Evolutionary conservation across 2,329 filamentous ascomycete species (phyloP).

Genomic region (Pseudocercospora macadamiae): DNA sequence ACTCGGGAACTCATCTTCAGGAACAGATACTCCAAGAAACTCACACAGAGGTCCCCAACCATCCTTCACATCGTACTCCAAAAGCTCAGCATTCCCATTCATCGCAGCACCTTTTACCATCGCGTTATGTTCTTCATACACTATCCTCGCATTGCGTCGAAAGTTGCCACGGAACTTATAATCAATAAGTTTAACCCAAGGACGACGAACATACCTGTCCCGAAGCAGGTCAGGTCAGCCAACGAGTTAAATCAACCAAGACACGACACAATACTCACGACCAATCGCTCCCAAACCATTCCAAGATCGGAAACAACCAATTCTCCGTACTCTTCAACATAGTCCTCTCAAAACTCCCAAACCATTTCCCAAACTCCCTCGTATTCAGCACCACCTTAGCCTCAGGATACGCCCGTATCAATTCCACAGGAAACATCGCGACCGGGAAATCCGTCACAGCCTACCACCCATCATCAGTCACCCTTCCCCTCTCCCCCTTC

Average conservation of each 20-base stretch:
- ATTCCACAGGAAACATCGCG: neutral
- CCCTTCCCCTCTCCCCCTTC: too few relatives aligned
- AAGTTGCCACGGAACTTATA: neutral
- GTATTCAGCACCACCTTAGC: neutral
- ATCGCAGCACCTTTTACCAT: neutral
- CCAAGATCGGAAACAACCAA: neutral
- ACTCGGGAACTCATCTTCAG: neutral
- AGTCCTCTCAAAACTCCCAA: neutral
- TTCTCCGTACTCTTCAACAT: neutral
- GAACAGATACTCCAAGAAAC: neutral
- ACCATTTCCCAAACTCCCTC: neutral
- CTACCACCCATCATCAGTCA: too few relatives aligned
- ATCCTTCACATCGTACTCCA: neutral
- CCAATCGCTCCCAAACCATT: neutral
- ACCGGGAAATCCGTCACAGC: neutral
- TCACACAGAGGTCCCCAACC: neutral
- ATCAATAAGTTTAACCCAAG: neutral
- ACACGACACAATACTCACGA: too few relatives aligned
- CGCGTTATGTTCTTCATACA: conserved; percentile 7
- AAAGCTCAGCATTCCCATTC: neutral
- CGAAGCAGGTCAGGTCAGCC: neutral
- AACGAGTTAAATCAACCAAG: neutral
- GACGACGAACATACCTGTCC: neutral
- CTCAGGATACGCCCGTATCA: neutral
- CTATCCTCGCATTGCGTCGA: conserved; percentile 6